Conservation (phyloP, 345 rosid genomes). For the Acer campestre region DNA sequence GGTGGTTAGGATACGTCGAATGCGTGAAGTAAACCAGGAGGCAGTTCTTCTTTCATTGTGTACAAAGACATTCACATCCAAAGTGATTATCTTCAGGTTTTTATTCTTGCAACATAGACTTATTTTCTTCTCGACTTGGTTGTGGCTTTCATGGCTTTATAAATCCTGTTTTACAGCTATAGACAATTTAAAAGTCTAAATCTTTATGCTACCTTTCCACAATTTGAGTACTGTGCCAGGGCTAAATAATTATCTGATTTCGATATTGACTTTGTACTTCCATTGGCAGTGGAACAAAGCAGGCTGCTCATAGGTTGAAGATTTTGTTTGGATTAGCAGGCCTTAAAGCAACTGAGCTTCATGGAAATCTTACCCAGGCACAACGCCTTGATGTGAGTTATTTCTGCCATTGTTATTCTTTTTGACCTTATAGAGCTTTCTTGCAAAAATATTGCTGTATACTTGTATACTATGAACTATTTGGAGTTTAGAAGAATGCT, state of each 20-base stretch:
- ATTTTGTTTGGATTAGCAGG: conserved; percentile 88
- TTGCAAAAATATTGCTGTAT: not conserved
- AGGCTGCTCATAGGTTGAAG: conserved; percentile 93
- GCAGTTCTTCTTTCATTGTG: conserved; percentile 94
- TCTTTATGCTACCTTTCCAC: conserved; percentile 12
- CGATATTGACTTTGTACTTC: conserved; percentile 19
- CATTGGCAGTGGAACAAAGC: conserved; percentile 86
- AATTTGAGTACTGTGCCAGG: not conserved
- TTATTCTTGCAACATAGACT: not conserved
- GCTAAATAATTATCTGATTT: not conserved
- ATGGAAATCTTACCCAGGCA: conserved; percentile 97
- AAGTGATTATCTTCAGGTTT: conserved; percentile 92
- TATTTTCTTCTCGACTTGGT: not conserved
- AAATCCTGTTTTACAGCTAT: not conserved
- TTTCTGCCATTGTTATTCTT: not conserved
- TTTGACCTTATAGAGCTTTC: not conserved
- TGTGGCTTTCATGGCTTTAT: too few relatives aligned
- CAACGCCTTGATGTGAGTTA: conserved; percentile 92
- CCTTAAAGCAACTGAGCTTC: conserved; percentile 92
- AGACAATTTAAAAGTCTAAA: not conserved
- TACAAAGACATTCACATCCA: conserved; percentile 79
- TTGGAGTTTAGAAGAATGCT: not conserved
- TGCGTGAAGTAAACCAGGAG: conserved; percentile 86
- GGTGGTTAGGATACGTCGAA: conserved; percentile 92
- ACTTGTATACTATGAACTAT: not conserved